A percentile compares a stretch with the other conserved stretches of the same genome.
These are phyloP conservation scores for Leccinum ponderosum DNA, from an alignment of 1,284 basidiomycete species.

Conservation along the genomic window DNA sequence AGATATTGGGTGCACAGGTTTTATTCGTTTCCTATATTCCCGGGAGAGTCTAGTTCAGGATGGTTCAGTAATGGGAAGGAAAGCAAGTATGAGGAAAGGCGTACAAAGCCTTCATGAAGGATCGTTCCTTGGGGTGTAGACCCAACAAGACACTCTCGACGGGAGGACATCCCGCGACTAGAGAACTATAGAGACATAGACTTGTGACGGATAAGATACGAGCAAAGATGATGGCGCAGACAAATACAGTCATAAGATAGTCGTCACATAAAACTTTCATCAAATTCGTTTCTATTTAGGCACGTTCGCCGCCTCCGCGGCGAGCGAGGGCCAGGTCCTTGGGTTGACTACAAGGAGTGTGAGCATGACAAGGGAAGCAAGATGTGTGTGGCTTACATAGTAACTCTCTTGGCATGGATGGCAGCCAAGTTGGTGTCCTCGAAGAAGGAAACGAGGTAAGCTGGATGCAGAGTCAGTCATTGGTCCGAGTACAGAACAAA, in stretches of 20 bases:
- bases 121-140: conserved; percentile 22
- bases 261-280: neutral
- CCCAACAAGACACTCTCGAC: conserved; percentile 13
- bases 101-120: conserved; percentile 18
- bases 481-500: neutral
- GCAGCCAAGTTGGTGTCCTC: conserved; percentile 61
- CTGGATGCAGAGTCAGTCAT: conserved; percentile 15
- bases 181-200: neutral
- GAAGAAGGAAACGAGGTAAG: conserved; percentile 71
- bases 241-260: neutral
- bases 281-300: conserved; percentile 3
- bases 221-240: neutral
- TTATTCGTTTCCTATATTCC: neutral
- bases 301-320: conserved; percentile 30
- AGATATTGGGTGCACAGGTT: accelerated
- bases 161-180: conserved; percentile 12
- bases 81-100: no score
- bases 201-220: conserved; percentile 1
- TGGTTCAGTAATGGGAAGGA: neutral
- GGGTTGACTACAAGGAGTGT: conserved; percentile 28
- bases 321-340: conserved; percentile 61
- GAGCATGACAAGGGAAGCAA: conserved; percentile 3
- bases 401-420: conserved; percentile 68
- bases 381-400: conserved; percentile 35
- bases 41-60: neutral